Conservation (phyloP, 2,329 filamentous ascomycete genomes). For the Scedosporium aurantiacum region DNA sequence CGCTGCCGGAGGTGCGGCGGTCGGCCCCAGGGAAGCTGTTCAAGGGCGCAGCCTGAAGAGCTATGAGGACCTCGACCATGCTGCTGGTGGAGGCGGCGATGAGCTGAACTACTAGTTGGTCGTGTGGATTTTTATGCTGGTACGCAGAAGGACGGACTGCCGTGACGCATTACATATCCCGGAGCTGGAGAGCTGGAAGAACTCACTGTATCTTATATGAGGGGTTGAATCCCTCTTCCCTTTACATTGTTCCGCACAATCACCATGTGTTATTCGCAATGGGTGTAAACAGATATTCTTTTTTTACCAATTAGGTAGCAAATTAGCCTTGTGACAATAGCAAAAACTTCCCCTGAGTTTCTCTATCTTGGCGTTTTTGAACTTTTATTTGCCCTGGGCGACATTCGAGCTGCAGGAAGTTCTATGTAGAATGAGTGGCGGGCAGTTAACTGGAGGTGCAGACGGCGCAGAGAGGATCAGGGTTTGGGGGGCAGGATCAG, state of each 20-base stretch:
- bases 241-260: background rate
- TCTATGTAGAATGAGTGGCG: too few species aligned
- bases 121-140: background rate
- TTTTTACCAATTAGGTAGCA: background rate
- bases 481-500: too few species aligned
- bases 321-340: background rate
- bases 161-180: background rate
- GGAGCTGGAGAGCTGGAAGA: background rate
- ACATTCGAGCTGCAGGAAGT: too few species aligned
- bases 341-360: background rate
- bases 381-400: too few species aligned
- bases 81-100: conserved; percentile 59
- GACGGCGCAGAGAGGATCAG: too few species aligned
- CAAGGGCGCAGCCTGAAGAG: conserved; percentile 89
- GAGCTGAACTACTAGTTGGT: conserved; percentile 74
- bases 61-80: conserved; percentile 93
- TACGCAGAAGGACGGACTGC: background rate
- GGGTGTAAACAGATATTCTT: background rate
- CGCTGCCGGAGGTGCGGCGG: conserved; percentile 59
- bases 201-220: background rate
- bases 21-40: conserved; percentile 82
- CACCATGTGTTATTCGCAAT: background rate
- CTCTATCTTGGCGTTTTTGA: background rate
- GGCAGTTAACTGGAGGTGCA: too few species aligned
- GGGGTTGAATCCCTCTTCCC: background rate